A percentile compares a stretch with the other conserved stretches of the same genome.
phyloP scores from a whole-genome alignment of 768 basidiomycete species.

The Psilocybe tampanensis region DNA sequence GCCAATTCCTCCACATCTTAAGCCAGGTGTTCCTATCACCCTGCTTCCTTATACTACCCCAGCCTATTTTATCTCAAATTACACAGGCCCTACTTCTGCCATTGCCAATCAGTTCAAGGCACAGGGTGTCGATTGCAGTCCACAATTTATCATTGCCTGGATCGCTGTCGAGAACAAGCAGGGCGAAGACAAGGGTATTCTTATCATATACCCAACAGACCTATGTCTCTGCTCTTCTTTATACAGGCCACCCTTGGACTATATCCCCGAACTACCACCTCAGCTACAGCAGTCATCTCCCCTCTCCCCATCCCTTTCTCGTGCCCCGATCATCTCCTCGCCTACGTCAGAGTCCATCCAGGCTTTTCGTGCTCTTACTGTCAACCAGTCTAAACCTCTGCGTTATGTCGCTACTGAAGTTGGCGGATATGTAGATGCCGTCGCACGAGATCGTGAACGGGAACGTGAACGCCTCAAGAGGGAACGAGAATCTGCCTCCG shows the following conservation, averaged over 20 bases:
- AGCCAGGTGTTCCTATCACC: constrained; percentile 66
- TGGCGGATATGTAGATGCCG: constrained; percentile 71
- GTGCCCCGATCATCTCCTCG: constrained; percentile 22
- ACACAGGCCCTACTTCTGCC: constrained; percentile 65
- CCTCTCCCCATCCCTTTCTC: constrained; percentile 28
- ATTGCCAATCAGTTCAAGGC: constrained; percentile 65
- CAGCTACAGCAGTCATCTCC: constrained; percentile 59
- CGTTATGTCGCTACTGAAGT: constrained; percentile 60
- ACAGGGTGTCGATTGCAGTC: constrained; percentile 61
- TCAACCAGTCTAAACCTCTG: constrained; percentile 52
- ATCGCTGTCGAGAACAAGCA: constrained; percentile 75
- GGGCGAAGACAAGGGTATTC: constrained; percentile 78
- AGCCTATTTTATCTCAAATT: constrained; percentile 73
- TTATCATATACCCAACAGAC: constrained; percentile 70
- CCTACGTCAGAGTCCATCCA: constrained; percentile 32
- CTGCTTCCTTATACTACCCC: constrained; percentile 74
- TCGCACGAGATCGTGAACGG: constrained; percentile 74
- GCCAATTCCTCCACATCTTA: constrained; percentile 45
- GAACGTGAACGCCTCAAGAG: constrained; percentile 75
- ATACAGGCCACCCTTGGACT: constrained; percentile 43
- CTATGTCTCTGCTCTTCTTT: constrained; percentile 50
- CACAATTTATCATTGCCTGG: constrained; percentile 69
- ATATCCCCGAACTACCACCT: constrained; percentile 65
- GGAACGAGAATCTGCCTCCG: constrained; percentile 68
- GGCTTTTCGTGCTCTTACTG: constrained; percentile 53